Evolutionary conservation across 2,329 filamentous ascomycete species (phyloP).

Genomic region (Talaromyces islandicus): DNA sequence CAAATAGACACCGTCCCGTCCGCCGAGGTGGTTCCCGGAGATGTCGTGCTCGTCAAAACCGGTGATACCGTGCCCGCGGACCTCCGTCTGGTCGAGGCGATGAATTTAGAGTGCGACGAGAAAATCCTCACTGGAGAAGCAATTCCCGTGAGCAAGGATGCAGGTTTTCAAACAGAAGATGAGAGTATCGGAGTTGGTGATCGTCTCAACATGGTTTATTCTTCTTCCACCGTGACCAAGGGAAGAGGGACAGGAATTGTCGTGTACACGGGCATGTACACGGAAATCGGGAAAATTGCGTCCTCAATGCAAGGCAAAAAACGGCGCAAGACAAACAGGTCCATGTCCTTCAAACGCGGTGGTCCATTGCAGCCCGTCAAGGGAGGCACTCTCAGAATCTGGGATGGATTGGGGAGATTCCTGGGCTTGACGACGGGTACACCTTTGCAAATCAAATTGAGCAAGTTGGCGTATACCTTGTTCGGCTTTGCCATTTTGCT

Average conservation of each 20-base stretch:
- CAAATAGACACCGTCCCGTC: conserved; percentile 47
- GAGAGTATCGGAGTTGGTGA: conserved; percentile 47
- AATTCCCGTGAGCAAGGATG: conserved; percentile 52
- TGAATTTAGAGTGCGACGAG: conserved; percentile 71
- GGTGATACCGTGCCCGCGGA: conserved; percentile 57
- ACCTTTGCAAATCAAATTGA: conserved; percentile 76
- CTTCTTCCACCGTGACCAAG: conserved; percentile 55
- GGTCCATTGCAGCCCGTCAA: conserved; percentile 42
- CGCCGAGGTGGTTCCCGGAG: conserved; percentile 55
- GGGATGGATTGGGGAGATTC: conserved; percentile 48
- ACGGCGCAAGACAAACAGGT: conserved; percentile 33
- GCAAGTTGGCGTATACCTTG: conserved; percentile 75
- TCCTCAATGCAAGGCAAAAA: conserved; percentile 50
- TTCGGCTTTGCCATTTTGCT: conserved; percentile 64
- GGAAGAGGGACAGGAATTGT: conserved; percentile 55
- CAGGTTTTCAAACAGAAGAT: conserved; percentile 18
- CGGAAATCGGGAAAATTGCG: conserved; percentile 57
- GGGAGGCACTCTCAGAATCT: conserved; percentile 43
- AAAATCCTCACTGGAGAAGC: conserved; percentile 58
- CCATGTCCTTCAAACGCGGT: conserved; percentile 43
- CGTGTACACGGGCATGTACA: conserved; percentile 55
- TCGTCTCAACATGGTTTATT: conserved; percentile 56
- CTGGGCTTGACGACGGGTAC: conserved; percentile 65
- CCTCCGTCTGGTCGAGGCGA: conserved; percentile 48
- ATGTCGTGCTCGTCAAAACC: conserved; percentile 47